Evolutionary conservation across 129 eudicot species (phyloP).

Genomic region (Silybum marianum): DNA sequence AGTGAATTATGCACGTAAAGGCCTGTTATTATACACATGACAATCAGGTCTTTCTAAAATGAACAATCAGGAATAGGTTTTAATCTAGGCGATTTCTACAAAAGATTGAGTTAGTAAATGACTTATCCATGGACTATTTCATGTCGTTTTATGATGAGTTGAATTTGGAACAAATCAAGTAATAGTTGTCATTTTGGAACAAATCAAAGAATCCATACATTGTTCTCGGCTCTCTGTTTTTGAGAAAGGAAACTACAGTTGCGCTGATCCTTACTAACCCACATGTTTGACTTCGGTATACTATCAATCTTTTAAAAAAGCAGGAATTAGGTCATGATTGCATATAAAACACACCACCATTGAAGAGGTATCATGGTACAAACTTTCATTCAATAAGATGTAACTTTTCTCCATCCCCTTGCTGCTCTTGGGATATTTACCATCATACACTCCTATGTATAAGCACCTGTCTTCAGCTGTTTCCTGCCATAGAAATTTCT

Average conservation of each 20-base stretch:
- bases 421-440: background rate
- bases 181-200: background rate
- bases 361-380: background rate
- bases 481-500: background rate
- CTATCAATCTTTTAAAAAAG: background rate
- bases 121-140: too few relatives aligned
- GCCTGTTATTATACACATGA: constrained; percentile 9
- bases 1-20: background rate
- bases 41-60: background rate
- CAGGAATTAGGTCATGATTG: background rate
- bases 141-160: too few relatives aligned
- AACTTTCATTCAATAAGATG: background rate
- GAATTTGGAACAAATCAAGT: too few relatives aligned
- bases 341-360: background rate
- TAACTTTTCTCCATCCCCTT: background rate
- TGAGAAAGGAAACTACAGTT: background rate
- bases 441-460: background rate
- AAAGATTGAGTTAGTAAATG: background rate
- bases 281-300: background rate
- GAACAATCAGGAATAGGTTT: background rate
- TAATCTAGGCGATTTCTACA: constrained; percentile 13
- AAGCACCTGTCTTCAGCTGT: constrained; percentile 4
- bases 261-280: background rate
- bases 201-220: background rate
- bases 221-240: too few relatives aligned